Base-by-base conservation (phyloP, 768 basidiomycete genomes). In the Coprinopsis marcescibilis region DNA sequence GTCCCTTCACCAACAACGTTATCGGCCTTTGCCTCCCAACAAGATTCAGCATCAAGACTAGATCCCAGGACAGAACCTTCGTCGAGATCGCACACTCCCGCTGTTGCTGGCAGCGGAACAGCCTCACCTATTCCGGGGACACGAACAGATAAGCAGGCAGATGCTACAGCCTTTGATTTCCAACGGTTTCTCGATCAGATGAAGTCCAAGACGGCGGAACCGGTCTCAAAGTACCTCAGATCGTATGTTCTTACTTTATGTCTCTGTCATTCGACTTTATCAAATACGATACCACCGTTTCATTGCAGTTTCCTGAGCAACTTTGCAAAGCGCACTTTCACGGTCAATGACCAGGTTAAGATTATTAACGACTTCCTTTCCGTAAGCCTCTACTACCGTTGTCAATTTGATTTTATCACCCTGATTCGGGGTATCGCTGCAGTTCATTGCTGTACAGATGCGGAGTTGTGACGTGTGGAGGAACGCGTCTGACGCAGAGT, bases 181-280 rank as follows among this genome's bases (percentile, higher is more conserved):
- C 92, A 95, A 60, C 81, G 74, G 39, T 99, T 99, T 64, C 65
- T 98, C 52, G 91, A 94, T 62, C 93, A 99, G 65, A 91, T 99
- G 80, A 89, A 95, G 67, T 66, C 74, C 33, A 83, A 81, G 57
- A 70, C 77, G 40, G 92, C 95, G 1, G 96, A 99, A 46, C 89
- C 93, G 4, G 86, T 98, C 17, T 90, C 89, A 23, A 91, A 91
- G 65, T 98, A 94, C 69, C 75, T 99, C 42, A 80, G 91, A 71
- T 96, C 92, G 94, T 94, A 65, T 54, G 89, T 79, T 29, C 14
- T n/a, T 3, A 23, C 14, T 42, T 12, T 17, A 27, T 30, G 45
- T 32, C 13, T 43, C 15, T 27, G 21, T 30, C 38, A 6, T n/a
- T 6, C 32, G 10, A 43, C 8, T 35, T n/a, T 14, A 14, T 14